These are phyloP conservation scores for Sanguinoderma infundibulare DNA, from an alignment of 1,284 basidiomycete genomes.

Conservation along the genomic window DNA sequence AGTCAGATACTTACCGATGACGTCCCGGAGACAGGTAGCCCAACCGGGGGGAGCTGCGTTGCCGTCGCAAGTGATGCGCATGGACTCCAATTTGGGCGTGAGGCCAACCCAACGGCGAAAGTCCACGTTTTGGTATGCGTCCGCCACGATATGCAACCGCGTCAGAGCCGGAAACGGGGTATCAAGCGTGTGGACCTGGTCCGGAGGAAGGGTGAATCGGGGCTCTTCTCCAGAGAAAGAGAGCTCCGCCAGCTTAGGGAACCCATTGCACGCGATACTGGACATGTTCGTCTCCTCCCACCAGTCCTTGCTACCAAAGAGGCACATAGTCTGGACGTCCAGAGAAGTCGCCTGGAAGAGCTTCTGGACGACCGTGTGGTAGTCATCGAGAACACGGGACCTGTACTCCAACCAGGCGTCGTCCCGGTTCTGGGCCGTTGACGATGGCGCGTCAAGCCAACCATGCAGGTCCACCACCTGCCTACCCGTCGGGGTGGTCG, in stretches of 20 bases:
- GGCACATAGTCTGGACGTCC: constrained; percentile 1
- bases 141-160: constrained; percentile 3
- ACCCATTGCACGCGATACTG: neutral
- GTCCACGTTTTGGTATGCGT: neutral
- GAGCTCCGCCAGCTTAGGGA: neutral
- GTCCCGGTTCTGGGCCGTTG: neutral
- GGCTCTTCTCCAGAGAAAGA: constrained; percentile 1
- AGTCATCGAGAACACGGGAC: neutral
- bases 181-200: neutral
- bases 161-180: neutral
- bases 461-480: neutral
- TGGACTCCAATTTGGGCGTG: neutral
- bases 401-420: neutral
- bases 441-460: neutral
- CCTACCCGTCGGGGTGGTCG: neutral
- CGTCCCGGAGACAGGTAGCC: neutral
- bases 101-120: neutral
- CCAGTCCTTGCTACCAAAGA: neutral
- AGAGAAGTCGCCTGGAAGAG: neutral
- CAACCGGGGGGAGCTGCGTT: neutral
- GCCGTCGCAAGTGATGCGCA: neutral
- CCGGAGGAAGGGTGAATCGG: neutral
- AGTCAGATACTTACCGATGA: neutral
- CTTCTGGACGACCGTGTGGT: neutral
- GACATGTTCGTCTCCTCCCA: neutral